Base-by-base conservation (phyloP, 2,329 filamentous ascomycete species). In the Scortechinia acanthostroma region DNA sequence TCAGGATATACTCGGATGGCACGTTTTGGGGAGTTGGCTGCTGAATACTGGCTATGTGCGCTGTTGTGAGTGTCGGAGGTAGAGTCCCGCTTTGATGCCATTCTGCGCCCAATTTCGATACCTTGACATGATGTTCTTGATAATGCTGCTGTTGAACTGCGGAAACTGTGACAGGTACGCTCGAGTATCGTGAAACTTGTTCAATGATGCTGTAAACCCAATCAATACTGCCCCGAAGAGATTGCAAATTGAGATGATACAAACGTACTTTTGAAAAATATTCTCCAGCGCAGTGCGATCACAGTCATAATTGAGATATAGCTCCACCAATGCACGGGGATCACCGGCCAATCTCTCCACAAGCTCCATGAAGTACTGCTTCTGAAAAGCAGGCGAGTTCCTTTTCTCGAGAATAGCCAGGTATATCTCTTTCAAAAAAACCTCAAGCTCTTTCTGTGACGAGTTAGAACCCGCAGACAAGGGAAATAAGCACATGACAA, bases 251-350 rank as follows among this genome's bases (percentile, higher is more conserved):
- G n/a, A n/a, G n/a, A n/a, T n/a, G n/a, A n/a, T n/a, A n/a, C n/a
- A n/a, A n/a, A n/a, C n/a, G n/a, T 30, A 30, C 25, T 40, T 40
- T 19, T 40, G 35, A 17, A 40, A 40, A 6, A 40, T 40, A 19
- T 40, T 40, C 21, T 40, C 35, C 35, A 40, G 20, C 14, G 97
- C 79, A 33, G 89, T 90, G 48, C 91, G 78, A 57, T 97, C 94
- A 65, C 93, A 98, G 61, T 98, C 93, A 58, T 98, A 98, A 63
- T 98, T 98, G 50, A 98, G 77, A 63, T 98, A 98, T 14, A 91
- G 85, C 63, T 98, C 93, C 15, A 98, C 93, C 43, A 98, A 63
- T 0, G 89, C 91, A 52, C 88, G 78, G 2, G 91, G 88, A 59
- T 98, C 93, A 15, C 80, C 82, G 48, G 86, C 91, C 42, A 98